Evolutionary conservation across 306 rosid species (phyloP).

Genomic region (Citrullus colocynthis): DNA sequence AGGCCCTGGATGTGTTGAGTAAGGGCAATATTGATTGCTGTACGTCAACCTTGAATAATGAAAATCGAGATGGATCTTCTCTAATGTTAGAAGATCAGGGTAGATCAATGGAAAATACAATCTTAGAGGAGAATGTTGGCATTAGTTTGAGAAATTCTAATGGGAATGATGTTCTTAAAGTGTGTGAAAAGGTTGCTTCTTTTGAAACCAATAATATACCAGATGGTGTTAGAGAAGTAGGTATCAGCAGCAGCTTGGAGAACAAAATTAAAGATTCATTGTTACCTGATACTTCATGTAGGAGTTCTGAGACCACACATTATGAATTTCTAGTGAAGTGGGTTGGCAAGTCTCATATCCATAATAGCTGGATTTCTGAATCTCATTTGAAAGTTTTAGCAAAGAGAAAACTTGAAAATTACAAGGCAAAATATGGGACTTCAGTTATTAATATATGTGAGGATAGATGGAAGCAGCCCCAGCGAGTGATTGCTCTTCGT

Average conservation of each 20-base stretch:
- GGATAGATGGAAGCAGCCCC: slow-evolving; percentile 89
- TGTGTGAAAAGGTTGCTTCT: slow-evolving; percentile 30
- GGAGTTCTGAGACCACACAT: slow-evolving; percentile 27
- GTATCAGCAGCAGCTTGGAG: slow-evolving; percentile 25
- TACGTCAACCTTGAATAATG: slow-evolving; percentile 22
- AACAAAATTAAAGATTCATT: slow-evolving; percentile 41
- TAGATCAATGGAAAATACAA: slow-evolving; percentile 30
- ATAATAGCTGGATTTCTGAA: slow-evolving; percentile 89
- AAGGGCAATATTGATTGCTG: slow-evolving; percentile 28
- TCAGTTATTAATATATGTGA: slow-evolving; percentile 72
- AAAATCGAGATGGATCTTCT: slow-evolving; percentile 37
- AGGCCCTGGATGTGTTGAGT: slow-evolving; percentile 21
- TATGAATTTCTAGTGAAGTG: slow-evolving; percentile 84
- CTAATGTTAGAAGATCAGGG: slow-evolving; percentile 33
- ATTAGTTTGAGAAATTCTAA: slow-evolving; percentile 26
- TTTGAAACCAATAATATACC: slow-evolving; percentile 23
- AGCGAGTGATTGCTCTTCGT: slow-evolving; percentile 73
- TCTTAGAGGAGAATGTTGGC: slow-evolving; percentile 24
- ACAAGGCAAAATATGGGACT: slow-evolving; percentile 88
- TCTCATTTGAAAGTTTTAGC: slow-evolving; percentile 81
- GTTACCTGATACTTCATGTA: slow-evolving; percentile 32
- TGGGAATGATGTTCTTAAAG: slow-evolving; percentile 30
- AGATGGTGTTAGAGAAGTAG: slow-evolving; percentile 35
- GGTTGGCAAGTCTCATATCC: slow-evolving; percentile 92
- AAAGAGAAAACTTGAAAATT: slow-evolving; percentile 94